These are phyloP conservation scores for Rhazya stricta DNA, from an alignment of 257 asterid genomes.

Conservation along the genomic window DNA sequence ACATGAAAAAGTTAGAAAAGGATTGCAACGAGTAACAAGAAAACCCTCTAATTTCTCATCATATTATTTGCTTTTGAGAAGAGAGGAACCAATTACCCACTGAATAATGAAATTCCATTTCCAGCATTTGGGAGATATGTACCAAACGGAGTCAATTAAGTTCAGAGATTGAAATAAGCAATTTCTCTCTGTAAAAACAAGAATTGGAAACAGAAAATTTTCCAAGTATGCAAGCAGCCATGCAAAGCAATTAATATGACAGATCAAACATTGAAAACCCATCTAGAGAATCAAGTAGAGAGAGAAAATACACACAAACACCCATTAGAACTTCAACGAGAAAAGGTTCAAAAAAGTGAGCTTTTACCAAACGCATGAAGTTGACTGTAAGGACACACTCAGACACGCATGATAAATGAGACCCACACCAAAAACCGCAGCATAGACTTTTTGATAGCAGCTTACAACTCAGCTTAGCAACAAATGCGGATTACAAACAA, in stretches of 20 bases:
- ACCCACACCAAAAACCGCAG: conserved; percentile 15
- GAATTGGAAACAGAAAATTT: not conserved
- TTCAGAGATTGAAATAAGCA: not conserved
- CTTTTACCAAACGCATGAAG: conserved; percentile 24
- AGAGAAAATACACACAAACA: conserved; percentile 2
- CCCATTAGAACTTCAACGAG: conserved; percentile 8
- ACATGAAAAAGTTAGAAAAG: conserved; percentile 29
- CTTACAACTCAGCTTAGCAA: conserved; percentile 4
- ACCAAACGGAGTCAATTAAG: not conserved
- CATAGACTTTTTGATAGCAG: not conserved
- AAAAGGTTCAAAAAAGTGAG: conserved; percentile 20
- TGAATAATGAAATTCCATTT: not conserved
- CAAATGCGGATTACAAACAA: conserved; percentile 1
- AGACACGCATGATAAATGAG: conserved; percentile 16
- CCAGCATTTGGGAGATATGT: no score
- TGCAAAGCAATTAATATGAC: conserved; percentile 1
- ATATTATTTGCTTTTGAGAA: not conserved
- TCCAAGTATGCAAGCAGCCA: not conserved
- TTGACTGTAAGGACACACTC: conserved; percentile 10
- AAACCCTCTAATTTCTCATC: conserved; percentile 12
- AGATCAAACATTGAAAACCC: not conserved
- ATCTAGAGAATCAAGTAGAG: not conserved
- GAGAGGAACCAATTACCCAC: not conserved
- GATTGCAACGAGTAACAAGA: conserved; percentile 30
- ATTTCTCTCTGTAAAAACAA: conserved; percentile 10